A percentile compares a stretch with the other conserved stretches of the same genome.
These are phyloP conservation scores for Stylonectria norvegica DNA, from an alignment of 2,329 filamentous ascomycete species.

Conservation along the genomic window DNA sequence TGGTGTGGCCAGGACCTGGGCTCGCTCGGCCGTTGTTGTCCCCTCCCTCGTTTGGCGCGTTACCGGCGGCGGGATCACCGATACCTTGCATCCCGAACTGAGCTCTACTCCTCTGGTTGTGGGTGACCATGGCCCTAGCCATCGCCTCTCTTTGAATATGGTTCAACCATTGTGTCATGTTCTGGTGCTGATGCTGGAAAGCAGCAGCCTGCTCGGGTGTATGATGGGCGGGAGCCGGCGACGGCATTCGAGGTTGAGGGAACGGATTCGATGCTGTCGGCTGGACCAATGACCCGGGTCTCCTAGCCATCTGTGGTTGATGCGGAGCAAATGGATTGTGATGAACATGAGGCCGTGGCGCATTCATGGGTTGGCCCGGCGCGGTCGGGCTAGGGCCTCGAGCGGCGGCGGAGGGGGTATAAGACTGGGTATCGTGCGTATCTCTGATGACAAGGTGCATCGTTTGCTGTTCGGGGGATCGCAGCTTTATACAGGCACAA, in stretches of 20 bases:
- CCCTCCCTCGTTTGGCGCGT: slow-evolving; percentile 17
- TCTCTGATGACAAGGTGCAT: slow-evolving; percentile 53
- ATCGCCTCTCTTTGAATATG: slow-evolving; percentile 47
- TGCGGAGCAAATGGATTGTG: slow-evolving; percentile 27
- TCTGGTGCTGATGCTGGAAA: slow-evolving; percentile 40
- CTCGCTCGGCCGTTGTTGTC: slow-evolving; percentile 31
- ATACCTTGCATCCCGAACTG: slow-evolving; percentile 40
- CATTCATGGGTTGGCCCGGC: slow-evolving; percentile 20
- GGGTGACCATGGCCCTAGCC: slow-evolving; percentile 39
- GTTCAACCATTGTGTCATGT: slow-evolving; percentile 44
- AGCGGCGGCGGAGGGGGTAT: slow-evolving; percentile 22
- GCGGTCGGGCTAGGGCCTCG: slow-evolving; percentile 28
- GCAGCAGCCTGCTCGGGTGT: slow-evolving; percentile 29
- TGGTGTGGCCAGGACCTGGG: slow-evolving; percentile 29
- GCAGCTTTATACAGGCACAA: slow-evolving; percentile 34
- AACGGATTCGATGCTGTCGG: slow-evolving; percentile 25
- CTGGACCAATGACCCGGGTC: too few relatives aligned
- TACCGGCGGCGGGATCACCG: slow-evolving; percentile 30
- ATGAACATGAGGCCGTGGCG: slow-evolving; percentile 19
- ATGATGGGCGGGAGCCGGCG: slow-evolving; percentile 27
- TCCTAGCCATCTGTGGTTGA: slow-evolving; percentile 27
- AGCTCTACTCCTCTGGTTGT: slow-evolving; percentile 42
- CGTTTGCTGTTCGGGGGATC: slow-evolving; percentile 45
- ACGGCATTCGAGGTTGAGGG: slow-evolving; percentile 31
- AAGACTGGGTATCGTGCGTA: slow-evolving; percentile 27